Conservation (phyloP, 1,284 basidiomycete species). For the Tilletia indica region DNA sequence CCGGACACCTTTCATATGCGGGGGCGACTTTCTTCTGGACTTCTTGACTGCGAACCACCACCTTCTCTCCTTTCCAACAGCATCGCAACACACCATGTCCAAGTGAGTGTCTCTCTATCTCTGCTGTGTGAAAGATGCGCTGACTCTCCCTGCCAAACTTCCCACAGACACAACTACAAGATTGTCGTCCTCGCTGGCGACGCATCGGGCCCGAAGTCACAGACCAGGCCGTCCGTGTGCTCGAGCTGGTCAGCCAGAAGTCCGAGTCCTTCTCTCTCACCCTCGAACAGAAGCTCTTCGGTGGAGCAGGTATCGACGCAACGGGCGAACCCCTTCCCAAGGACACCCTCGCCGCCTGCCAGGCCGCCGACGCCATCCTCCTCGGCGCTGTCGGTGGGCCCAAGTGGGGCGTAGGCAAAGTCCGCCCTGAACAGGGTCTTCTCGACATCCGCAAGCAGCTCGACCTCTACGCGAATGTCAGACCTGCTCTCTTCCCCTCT, state of each 20-base stretch:
- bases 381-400: slow-evolving; percentile 86
- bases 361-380: slow-evolving; percentile 52
- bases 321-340: slow-evolving; percentile 79
- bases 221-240: slow-evolving; percentile 80
- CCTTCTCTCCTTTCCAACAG: too few relatives aligned
- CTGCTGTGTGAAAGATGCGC: not conserved
- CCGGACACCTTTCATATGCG: too few relatives aligned
- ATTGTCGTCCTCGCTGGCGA: slow-evolving; percentile 89
- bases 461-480: slow-evolving; percentile 95
- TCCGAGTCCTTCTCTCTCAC: slow-evolving; percentile 68
- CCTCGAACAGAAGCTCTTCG: slow-evolving; percentile 72
- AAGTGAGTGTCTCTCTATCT: not conserved
- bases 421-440: slow-evolving; percentile 93
- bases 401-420: slow-evolving; percentile 89
- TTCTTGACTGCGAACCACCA: too few relatives aligned
- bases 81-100: not conserved
- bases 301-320: slow-evolving; percentile 88
- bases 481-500: slow-evolving; percentile 90
- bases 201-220: slow-evolving; percentile 94
- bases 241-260: slow-evolving; percentile 70
- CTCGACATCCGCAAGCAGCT: slow-evolving; percentile 88
- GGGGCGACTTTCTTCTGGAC: too few relatives aligned
- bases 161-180: slow-evolving; percentile 61
- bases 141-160: not conserved
- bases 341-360: slow-evolving; percentile 68